A percentile compares a stretch with the other conserved stretches of the same genome.
Evolutionary conservation across 805 yeast genomes (phyloP).

Genomic region (Myxozyma udenii): DNA sequence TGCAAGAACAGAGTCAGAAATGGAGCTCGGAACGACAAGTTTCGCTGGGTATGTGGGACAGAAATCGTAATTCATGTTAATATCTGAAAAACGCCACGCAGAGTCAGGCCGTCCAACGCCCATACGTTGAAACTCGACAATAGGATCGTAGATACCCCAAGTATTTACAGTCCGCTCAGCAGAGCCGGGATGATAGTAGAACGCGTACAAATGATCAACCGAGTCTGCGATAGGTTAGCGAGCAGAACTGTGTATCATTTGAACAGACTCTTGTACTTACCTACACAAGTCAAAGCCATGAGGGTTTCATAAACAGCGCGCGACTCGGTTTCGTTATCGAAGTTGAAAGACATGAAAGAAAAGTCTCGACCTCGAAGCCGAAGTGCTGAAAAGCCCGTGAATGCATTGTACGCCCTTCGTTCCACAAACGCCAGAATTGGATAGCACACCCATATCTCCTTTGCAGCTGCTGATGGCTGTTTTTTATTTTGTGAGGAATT

Average conservation of each 20-base stretch:
- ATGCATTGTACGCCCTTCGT: constrained; percentile 39
- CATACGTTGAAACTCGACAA: constrained; percentile 68
- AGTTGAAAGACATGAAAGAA: constrained; percentile 74
- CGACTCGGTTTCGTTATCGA: constrained; percentile 56
- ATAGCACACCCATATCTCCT: constrained; percentile 85
- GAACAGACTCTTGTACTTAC: constrained; percentile 3
- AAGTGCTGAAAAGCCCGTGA: constrained; percentile 47
- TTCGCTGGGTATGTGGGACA: constrained; percentile 72
- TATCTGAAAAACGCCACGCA: constrained; percentile 65
- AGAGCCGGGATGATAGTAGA: constrained; percentile 69
- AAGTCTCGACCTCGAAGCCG: constrained; percentile 81
- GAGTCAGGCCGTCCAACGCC: constrained; percentile 44
- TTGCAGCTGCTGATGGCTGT: constrained; percentile 16
- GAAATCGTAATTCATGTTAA: constrained; percentile 57
- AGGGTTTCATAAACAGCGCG: constrained; percentile 71
- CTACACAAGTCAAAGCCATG: constrained; percentile 58
- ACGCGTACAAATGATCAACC: constrained; percentile 70
- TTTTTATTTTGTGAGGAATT: constrained; percentile 27
- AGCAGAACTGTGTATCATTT: constrained; percentile 1
- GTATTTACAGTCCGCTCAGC: constrained; percentile 63
- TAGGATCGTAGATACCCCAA: constrained; percentile 68
- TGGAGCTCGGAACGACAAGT: constrained; percentile 67
- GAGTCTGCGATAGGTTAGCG: constrained; percentile 33
- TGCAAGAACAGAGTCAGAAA: constrained; percentile 75
- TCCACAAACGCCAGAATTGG: constrained; percentile 66